These are phyloP conservation scores for Penicillium sp. DNA, from an alignment of 2,329 filamentous ascomycete species.

Conservation along the genomic window DNA sequence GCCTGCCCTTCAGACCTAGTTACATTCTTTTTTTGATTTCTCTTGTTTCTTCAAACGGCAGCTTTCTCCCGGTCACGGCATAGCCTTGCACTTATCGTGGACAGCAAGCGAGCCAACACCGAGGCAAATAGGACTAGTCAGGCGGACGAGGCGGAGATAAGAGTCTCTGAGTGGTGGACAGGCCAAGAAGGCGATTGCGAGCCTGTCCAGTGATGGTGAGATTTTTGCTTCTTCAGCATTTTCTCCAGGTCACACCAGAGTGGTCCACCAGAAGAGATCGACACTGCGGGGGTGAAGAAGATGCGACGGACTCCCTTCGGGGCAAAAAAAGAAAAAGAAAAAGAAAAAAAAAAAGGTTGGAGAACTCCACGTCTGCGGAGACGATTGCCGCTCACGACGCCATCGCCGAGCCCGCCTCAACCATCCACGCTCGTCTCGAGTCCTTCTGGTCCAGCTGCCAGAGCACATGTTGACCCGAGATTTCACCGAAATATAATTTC, in stretches of 20 bases:
- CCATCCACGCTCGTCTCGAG: neutral
- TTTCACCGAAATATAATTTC: neutral
- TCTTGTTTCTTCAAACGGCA: no score
- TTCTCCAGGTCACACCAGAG: neutral
- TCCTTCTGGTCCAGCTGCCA: neutral
- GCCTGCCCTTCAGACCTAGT: no score
- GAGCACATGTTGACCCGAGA: neutral
- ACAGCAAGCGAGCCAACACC: no score
- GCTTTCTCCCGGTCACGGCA: no score
- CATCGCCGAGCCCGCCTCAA: neutral
- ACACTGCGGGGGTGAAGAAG: constrained; percentile 4
- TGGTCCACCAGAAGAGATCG: constrained; percentile 1
- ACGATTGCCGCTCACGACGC: neutral
- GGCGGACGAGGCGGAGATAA: constrained; percentile 1
- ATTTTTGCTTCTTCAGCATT: neutral
- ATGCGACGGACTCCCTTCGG: constrained; percentile 4
- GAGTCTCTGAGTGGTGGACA: constrained; percentile 2
- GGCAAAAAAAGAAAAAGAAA: neutral
- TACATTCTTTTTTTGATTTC: no score
- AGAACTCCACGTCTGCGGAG: neutral
- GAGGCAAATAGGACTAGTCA: no score
- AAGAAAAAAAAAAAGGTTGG: no score
- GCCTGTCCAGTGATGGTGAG: no score
- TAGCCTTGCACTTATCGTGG: no score
- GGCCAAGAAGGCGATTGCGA: neutral